Evolutionary conservation across 192 early-diverging fungal genomes (phyloP), one percentile per base, ranked within the genome.

Genomic region (Backusella australiensis): DNA sequence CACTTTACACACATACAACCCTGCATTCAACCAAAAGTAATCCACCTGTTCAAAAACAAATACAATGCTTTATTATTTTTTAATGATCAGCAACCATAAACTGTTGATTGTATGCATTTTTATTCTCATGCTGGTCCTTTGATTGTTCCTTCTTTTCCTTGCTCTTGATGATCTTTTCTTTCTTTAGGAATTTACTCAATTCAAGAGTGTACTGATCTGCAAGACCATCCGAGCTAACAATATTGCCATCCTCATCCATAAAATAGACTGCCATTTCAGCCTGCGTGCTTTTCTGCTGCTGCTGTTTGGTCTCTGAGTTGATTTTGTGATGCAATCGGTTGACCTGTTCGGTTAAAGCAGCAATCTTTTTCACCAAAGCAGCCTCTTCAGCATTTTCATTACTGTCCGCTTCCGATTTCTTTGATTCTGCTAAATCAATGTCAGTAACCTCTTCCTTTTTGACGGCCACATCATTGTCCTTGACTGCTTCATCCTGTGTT

Each of bases 41-140:
- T 1, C 1, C 29, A 32, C 29, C 1, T 32, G 29, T 32, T 32
- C 32, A 32, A 32, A 32, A 32, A 32, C 32, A 32, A 32, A 32
- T 32, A 3, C 32, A 0, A 44, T 44, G 42, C 5, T 21, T 53
- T 53, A 21, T 53, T 53, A 7, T 53, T 53, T 26, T 39, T 29
- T 63, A 63, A 63, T 63, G 56, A 15, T 29, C 56, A 63, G 56
- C 56, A 14, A 63, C 34, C 17, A 44, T 21, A 36, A 67, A 75
- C 35, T 44, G 35, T 38, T 67, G 56, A 21, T 75, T n/a, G 29
- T 75, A 75, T n/a, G 74, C 74, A 34, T 67, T 36, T 42, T 34
- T 75, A 34, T 75, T 75, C 8, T 75, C 38, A 34, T 75, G 56
- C 8, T 75, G 74, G 8, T 75, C 65, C 21, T 75, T 65, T 21